Evolutionary conservation across 2,329 filamentous ascomycete species (phyloP).

Genomic region (Pseudopyricularia cyperi): DNA sequence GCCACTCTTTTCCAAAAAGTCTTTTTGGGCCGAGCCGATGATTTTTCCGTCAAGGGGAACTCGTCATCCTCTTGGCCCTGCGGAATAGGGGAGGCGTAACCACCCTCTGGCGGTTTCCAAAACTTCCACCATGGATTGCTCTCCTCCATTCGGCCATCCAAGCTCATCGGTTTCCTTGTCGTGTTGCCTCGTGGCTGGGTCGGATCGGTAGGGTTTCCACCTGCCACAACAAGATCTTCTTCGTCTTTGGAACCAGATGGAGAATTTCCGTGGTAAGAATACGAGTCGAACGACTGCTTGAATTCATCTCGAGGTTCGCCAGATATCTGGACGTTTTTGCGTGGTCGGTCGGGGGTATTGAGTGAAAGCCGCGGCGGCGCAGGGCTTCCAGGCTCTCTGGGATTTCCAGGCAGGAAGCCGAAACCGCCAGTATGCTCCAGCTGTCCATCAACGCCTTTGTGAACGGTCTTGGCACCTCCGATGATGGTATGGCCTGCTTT

Average conservation of each 20-base stretch:
- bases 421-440: constrained; percentile 46
- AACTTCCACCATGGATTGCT: constrained; percentile 46
- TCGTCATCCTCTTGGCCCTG: constrained; percentile 36
- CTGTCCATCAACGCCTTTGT: constrained; percentile 35
- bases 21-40: constrained; percentile 21
- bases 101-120: constrained; percentile 49
- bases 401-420: background rate
- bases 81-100: constrained; percentile 47
- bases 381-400: background rate
- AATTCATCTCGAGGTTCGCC: constrained; percentile 21
- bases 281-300: constrained; percentile 18
- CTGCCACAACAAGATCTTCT: background rate
- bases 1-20: constrained; percentile 38
- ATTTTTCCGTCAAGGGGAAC: constrained; percentile 20
- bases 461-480: constrained; percentile 30
- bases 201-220: background rate
- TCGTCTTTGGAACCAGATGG: background rate
- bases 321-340: constrained; percentile 14
- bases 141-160: constrained; percentile 35
- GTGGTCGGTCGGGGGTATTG: constrained; percentile 12
- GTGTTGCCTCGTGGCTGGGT: constrained; percentile 33
- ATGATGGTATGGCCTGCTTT: constrained; percentile 30
- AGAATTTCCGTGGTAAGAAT: constrained; percentile 13
- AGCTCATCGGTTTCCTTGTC: constrained; percentile 33
- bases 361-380: background rate